These are phyloP conservation scores for Kodamaea restingae DNA, from an alignment of 805 yeast species.

Conservation along the genomic window DNA sequence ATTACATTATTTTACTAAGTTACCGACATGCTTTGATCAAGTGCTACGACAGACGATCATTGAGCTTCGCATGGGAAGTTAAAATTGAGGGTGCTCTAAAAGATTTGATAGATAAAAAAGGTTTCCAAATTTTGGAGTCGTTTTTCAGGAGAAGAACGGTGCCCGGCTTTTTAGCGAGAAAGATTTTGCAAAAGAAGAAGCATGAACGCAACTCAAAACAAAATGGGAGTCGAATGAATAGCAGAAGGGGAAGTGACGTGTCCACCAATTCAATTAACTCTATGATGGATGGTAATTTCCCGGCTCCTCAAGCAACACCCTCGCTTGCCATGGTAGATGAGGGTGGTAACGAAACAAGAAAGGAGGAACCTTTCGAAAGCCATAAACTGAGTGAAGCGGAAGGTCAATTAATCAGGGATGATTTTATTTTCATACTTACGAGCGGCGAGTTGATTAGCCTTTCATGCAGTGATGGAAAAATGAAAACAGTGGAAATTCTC, in stretches of 20 bases:
- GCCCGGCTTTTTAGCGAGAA: conserved; percentile 41
- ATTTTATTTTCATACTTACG: conserved; percentile 51
- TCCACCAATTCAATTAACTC: conserved; percentile 22
- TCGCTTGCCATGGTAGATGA: conserved; percentile 1
- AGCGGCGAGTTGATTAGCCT: conserved; percentile 49
- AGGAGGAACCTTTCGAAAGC: conserved; percentile 1
- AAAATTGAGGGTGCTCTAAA: conserved; percentile 33
- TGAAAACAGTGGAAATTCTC: conserved; percentile 27
- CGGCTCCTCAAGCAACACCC: conserved; percentile 20
- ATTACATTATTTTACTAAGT: conserved; percentile 52
- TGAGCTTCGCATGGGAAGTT: conserved; percentile 57
- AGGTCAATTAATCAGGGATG: conserved; percentile 30
- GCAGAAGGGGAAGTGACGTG: conserved; percentile 32
- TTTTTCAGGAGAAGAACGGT: conserved; percentile 57
- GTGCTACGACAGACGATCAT: conserved; percentile 55
- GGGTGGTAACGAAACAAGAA: conserved; percentile 6
- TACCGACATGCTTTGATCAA: conserved; percentile 47
- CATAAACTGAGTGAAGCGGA: conserved; percentile 4
- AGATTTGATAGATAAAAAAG: conserved; percentile 15
- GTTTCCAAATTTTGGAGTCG: conserved; percentile 45
- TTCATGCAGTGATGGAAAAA: conserved; percentile 46
- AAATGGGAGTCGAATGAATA: neutral
- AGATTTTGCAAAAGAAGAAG: conserved; percentile 23
- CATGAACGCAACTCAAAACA: conserved; percentile 9
- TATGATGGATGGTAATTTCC: conserved; percentile 32